Percentiles rank a stretch among this genome's conserved stretches.
Evolutionary conservation across 2,329 filamentous ascomycete species (phyloP).

Genomic region (Stemphylium beticola): DNA sequence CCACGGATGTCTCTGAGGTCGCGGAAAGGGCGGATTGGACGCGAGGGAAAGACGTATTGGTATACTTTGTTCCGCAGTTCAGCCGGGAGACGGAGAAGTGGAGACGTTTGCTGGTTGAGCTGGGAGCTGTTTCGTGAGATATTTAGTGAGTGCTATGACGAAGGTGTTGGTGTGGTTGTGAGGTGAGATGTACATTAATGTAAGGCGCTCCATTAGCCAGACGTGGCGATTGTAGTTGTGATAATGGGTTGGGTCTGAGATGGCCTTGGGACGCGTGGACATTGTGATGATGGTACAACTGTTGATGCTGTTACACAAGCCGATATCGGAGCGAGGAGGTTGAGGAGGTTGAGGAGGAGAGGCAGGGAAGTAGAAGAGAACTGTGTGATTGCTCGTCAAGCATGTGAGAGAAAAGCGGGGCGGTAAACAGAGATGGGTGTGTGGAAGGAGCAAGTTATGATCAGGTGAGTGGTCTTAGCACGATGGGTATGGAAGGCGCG

Average conservation of each 20-base stretch:
- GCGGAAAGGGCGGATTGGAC: neutral
- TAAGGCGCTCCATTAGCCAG: neutral
- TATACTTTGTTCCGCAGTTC: slow-evolving; percentile 17
- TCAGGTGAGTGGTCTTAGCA: neutral
- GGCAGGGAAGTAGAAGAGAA: neutral
- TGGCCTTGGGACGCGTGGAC: neutral
- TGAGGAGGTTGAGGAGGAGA: neutral
- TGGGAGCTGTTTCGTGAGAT: neutral
- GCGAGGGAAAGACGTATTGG: slow-evolving; percentile 1
- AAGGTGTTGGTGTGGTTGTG: neutral
- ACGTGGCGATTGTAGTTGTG: neutral
- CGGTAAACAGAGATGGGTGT: neutral
- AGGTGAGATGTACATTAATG: neutral
- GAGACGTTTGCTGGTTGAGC: slow-evolving; percentile 9
- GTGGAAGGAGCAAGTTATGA: neutral
- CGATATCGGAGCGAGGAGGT: too few relatives aligned
- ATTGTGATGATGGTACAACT: neutral
- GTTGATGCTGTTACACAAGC: too few relatives aligned
- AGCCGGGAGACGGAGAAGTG: slow-evolving; percentile 12
- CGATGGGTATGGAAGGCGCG: neutral
- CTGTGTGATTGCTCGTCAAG: too few relatives aligned
- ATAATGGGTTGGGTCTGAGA: neutral
- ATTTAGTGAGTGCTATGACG: neutral
- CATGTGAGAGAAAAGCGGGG: neutral
- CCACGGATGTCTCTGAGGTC: neutral